Evolutionary conservation across 768 basidiomycete genomes (phyloP), one percentile per base, ranked within the genome.

Genomic region (Leucosporidium yakuticum): DNA sequence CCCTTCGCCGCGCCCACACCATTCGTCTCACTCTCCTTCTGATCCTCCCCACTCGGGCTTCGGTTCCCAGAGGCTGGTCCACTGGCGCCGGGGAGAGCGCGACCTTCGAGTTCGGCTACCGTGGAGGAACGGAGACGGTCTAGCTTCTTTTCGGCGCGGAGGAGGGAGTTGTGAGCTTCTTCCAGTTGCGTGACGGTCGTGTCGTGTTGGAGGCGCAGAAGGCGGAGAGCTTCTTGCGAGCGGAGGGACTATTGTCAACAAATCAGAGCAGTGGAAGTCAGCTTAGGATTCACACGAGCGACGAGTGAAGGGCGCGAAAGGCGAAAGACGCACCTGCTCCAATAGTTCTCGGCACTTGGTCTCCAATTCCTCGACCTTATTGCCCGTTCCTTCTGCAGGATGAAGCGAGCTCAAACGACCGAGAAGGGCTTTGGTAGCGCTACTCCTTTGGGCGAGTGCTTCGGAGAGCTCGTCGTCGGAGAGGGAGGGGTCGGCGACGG

Each of bases 101-200:
- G 57, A 8, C 72, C 73, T 48, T 75, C 73, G 29, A 77, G 44
- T 31, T 68, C 69, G 0, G 69, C 70, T n/a, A 76, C 75, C 31
- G 74, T 74, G 29, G 58, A 44, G 15, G 67, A 73, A 54, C 69
- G 65, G 31, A 63, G 49, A 23, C 77, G 67, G 34, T 76, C 76
- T 29, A 73, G 62, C 53, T 69, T 65, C 71, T 73, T 75, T 62
- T 78, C 76, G 34, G 74, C 73, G 29, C 62, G 54, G n/a, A 70
- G 50, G 53, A 78, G 64, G 9, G 63, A 60, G 11, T 54, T 58
- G n/a, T 70, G 65, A 17, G 73, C 70, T 25, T 58, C 21, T 8
- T 74, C 75, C 27, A 75, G 73, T 27, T 74, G 62, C 2, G 8
- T 57, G 36, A 73, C 58, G 7, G 73, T 74, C 4, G 47, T 49